These are phyloP conservation scores for Blastomyces percursus DNA, from an alignment of 2,329 filamentous ascomycete species.

Conservation along the genomic window DNA sequence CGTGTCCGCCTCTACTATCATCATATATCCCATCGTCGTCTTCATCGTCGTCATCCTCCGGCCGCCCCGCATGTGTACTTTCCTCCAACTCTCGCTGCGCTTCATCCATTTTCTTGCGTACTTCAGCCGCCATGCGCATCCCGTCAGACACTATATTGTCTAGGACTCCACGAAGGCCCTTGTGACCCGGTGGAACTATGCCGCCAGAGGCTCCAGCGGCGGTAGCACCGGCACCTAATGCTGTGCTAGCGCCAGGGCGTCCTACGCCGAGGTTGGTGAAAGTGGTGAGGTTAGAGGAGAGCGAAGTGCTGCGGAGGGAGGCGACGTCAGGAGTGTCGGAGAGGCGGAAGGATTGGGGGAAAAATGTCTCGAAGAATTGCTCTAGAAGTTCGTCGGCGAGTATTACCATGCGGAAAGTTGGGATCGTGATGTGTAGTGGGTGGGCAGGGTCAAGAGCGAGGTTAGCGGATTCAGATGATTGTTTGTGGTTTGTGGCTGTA, in stretches of 20 bases:
- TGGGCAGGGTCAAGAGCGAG: conserved; percentile 84
- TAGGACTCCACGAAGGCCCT: conserved; percentile 79
- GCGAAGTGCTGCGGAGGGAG: conserved; percentile 35
- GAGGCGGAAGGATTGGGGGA: conserved; percentile 84
- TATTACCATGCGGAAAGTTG: conserved; percentile 97
- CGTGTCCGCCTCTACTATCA: conserved; percentile 14
- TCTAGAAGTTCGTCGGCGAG: conserved; percentile 91
- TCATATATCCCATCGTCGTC: conserved; percentile 42
- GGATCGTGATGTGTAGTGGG: conserved; percentile 87
- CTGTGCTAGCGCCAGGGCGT: conserved; percentile 32
- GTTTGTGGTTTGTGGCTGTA: conserved; percentile 40
- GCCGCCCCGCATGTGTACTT: conserved; percentile 57
- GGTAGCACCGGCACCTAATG: conserved; percentile 29
- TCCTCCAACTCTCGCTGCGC: conserved; percentile 84
- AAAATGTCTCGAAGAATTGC: conserved; percentile 94
- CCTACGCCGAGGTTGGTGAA: conserved; percentile 59
- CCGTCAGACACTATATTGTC: conserved; percentile 98
- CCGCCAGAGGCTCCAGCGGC: conserved; percentile 45
- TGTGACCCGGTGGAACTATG: conserved; percentile 53
- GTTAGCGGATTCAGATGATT: conserved; percentile 69
- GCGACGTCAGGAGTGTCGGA: conserved; percentile 50
- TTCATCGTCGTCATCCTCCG: conserved; percentile 53
- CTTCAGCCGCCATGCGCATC: conserved; percentile 89
- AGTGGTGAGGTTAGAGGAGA: conserved; percentile 66
- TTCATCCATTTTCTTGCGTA: conserved; percentile 86